Conservation (phyloP, 2,329 filamentous ascomycete species). For the Sarocladium kiliense region DNA sequence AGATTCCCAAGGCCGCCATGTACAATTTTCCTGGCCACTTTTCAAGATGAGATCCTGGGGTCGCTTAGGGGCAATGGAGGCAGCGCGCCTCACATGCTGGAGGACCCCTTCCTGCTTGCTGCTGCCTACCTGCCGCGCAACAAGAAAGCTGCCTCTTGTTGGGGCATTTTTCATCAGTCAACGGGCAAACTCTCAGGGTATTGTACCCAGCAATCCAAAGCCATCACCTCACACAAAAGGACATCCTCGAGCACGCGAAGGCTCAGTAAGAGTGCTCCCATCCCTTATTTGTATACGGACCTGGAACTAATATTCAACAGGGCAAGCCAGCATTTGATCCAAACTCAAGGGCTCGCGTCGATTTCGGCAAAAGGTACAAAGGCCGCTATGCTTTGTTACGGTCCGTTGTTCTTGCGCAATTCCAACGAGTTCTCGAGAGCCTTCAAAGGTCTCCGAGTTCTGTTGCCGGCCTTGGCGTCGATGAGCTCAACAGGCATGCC, state of each 20-base stretch:
- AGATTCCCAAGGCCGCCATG: background rate
- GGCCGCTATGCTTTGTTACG: constrained; percentile 27
- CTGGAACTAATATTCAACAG: background rate
- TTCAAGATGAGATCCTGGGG: background rate
- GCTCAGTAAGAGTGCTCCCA: background rate
- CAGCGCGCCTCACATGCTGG: background rate
- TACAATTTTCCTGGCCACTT: background rate
- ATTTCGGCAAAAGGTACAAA: constrained; percentile 16
- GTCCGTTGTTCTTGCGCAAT: constrained; percentile 28
- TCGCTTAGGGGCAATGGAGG: background rate
- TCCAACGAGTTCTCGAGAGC: constrained; percentile 28
- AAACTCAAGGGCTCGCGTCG: constrained; percentile 24
- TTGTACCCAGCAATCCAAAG: background rate
- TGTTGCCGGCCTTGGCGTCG: constrained; percentile 23
- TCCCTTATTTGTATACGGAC: background rate
- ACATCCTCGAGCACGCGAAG: background rate
- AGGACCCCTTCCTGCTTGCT: background rate
- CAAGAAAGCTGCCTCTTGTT: background rate
- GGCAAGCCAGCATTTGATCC: constrained; percentile 21
- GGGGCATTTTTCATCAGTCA: background rate
- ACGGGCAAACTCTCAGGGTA: background rate
- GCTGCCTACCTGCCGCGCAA: background rate
- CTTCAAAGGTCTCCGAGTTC: constrained; percentile 19
- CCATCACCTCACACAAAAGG: background rate
- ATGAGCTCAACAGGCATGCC: constrained; percentile 39